Evolutionary conservation across 768 basidiomycete genomes (phyloP).

Genomic region (Mycena latifolia): DNA sequence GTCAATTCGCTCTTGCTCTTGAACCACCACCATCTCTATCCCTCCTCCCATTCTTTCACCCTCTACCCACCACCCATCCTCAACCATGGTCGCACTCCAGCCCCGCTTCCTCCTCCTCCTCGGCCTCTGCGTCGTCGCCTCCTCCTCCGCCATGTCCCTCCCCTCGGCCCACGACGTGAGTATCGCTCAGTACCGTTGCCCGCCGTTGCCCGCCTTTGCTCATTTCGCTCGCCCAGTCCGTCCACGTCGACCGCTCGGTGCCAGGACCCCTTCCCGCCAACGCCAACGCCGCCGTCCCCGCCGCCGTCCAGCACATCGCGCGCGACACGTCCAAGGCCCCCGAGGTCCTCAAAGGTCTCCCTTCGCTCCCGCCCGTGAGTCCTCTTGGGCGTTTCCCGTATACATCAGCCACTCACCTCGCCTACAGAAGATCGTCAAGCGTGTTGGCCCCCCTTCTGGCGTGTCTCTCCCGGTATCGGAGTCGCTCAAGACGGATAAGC

Average conservation of each 20-base stretch:
- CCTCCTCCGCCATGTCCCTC: slow-evolving; percentile 1
- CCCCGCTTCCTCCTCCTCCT: slow-evolving; percentile 32
- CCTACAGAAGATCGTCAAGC: slow-evolving; percentile 8
- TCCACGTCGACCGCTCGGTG: neutral
- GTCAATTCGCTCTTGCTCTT: slow-evolving; percentile 11
- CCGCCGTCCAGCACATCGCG: no score
- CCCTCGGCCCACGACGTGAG: neutral
- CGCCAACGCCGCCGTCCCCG: no score
- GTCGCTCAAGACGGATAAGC: neutral
- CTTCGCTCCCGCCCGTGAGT: neutral
- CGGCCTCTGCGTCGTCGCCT: slow-evolving; percentile 25
- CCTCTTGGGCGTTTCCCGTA: neutral
- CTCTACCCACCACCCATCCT: neutral
- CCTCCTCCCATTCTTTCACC: slow-evolving; percentile 10
- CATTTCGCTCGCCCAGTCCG: neutral
- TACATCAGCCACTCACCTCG: neutral
- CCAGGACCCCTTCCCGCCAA: neutral
- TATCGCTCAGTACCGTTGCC: no score
- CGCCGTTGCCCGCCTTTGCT: slow-evolving; percentile 15
- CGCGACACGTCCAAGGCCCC: neutral
- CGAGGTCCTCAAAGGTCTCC: neutral
- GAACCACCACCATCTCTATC: slow-evolving; percentile 20
- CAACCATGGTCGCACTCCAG: slow-evolving; percentile 27
- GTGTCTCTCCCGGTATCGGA: neutral
- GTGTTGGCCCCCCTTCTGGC: neutral